Evolutionary conservation across 305 asterid species (phyloP), one percentile per base, ranked within the genome.

Genomic region (Fraxinus ornus): DNA sequence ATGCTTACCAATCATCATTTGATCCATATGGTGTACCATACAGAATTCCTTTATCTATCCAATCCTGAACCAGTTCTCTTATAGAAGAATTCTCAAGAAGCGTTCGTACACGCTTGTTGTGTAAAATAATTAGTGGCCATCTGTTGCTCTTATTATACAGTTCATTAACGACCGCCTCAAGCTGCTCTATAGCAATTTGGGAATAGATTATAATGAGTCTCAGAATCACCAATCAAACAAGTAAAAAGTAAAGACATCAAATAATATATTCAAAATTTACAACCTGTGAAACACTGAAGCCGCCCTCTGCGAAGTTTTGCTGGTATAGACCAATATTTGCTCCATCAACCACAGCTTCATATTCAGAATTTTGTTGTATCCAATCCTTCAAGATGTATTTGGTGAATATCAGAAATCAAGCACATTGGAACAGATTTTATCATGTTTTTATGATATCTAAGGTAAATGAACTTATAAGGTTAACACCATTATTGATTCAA

Each of bases 11-110:
- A 79, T 94, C 99, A 79, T 95, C 99, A 79, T 95, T 95, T 22
- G 99, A 96, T 86, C 99, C 98, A 86, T 89, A 89, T 19, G 99
- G 99, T 68, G 98, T 94, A 85, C 89, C 94, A 85, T 92, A 93
- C 26, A 96, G 88, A 77, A 91, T 84, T 35, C 93, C 95, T 77
- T 84, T 83, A 84, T 91, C 88, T 64, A 88, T 85, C 99, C 97
- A 96, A 80, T 91, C 91, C 81, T 92, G 83, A 87, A 96, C 84
- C 77, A 92, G 82, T 85, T 91, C 97, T 86, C 99, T 89, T 80
- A 88, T 85, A 60, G 90, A 89, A 81, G 93, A 90, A 87, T 92
- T 91, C 90, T 91, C 94, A 24, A 92, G 88, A 82, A 96, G 97
- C 26, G 91, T 60, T 26, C 90, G 86, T 17, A 94, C 87, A 36